These are phyloP conservation scores for Bauhinia variegata DNA, from an alignment of 306 rosid species.

Conservation along the genomic window DNA sequence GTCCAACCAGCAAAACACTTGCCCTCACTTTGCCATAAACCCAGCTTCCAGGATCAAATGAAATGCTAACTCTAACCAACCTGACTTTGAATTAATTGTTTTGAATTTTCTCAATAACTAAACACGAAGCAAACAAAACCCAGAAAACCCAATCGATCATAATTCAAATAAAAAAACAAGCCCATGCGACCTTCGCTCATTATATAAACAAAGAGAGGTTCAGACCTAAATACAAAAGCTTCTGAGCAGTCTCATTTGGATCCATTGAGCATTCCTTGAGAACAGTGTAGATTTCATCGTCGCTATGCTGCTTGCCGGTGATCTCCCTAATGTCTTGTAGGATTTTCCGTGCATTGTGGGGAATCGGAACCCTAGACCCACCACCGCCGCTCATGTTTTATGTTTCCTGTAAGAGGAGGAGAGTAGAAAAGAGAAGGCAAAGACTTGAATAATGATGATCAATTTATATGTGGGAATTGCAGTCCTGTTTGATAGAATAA, in stretches of 20 bases:
- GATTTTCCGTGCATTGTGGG: slow-evolving; percentile 57
- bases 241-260: slow-evolving; percentile 83
- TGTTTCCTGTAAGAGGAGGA: slow-evolving; percentile 16
- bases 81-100: slow-evolving; percentile 10
- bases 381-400: slow-evolving; percentile 61
- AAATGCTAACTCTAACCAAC: slow-evolving; percentile 31
- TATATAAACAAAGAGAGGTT: not conserved
- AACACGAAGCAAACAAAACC: slow-evolving; percentile 31
- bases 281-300: slow-evolving; percentile 80
- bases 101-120: not conserved
- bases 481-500: no score
- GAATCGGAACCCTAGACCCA: slow-evolving; percentile 79
- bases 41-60: slow-evolving; percentile 12
- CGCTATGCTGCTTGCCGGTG: slow-evolving; percentile 79
- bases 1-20: slow-evolving; percentile 22
- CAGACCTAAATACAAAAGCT: slow-evolving; percentile 63
- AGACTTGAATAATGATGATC: not conserved
- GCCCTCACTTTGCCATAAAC: not conserved
- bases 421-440: slow-evolving; percentile 1
- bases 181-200: slow-evolving; percentile 4
- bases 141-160: slow-evolving; percentile 43
- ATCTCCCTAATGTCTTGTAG: slow-evolving; percentile 74
- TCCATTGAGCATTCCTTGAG: slow-evolving; percentile 80
- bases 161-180: slow-evolving; percentile 23
- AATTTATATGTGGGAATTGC: no score